Evolutionary conservation across 2,329 filamentous ascomycete species (phyloP), one percentile per base, ranked within the genome.

Genomic region (Shiraia sp.): DNA sequence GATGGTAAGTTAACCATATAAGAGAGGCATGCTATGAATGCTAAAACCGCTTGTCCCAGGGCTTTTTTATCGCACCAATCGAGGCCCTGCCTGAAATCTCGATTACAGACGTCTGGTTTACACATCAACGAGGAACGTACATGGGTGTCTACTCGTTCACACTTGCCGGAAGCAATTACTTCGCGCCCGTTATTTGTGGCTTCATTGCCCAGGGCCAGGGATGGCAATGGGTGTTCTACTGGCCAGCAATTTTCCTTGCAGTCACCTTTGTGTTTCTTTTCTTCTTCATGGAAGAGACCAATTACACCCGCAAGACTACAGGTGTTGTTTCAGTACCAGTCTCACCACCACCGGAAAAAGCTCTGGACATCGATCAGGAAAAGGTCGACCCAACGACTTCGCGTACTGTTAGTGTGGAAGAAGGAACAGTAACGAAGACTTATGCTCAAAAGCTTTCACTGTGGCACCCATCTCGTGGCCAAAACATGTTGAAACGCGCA

Each of bases 251-350:
- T 19, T 73, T 83, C 49, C 61, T 68, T 3, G 78, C 65, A 1
- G 61, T 75, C 1, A 70, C 66, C 8, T 75, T 78, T 26, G 53
- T 82, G 13, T 72, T 80, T 48, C 63, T 78, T 2, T 82, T 81
- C 65, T 78, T 83, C 53, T 75, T 78, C 59, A 75, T 82, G 71
- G 81, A 83, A 59, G 81, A 83, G 60, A 82, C 80, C 4, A 82
- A 79, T 56, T 81, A 75, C 47, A 52, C 69, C 36, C 72, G 75
- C 5, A 40, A 58, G 4, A 68, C 66, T 7, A 45, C 51, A 4
- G 53, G 53, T 12, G 42, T 48, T 2, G 26, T 41, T 4, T 26
- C 41, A 2, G 16, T 39, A 32, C 14, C 45, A n/a, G 26, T 36
- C 14, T 24, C 6, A 38, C 65, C 35, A 36, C 29, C 47, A 10